Base-by-base conservation (phyloP, 192 early-diverging fungal species). In the Gonapodya prolifera region DNA sequence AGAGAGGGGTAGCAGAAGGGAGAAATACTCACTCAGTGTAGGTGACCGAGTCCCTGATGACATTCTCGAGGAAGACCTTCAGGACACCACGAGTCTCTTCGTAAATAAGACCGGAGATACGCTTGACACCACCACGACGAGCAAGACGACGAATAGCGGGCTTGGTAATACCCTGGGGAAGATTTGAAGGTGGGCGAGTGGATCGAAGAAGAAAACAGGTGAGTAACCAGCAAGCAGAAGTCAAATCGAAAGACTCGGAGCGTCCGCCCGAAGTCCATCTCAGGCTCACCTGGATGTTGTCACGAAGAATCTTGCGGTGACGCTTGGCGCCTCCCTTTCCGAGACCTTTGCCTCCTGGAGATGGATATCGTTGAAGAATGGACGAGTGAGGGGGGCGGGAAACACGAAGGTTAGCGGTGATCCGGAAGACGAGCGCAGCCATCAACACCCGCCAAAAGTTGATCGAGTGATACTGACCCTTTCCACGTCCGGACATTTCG, bases 271-370 rank as follows among this genome's bases (percentile, higher is more conserved):
- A 61, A 61, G 45, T 23, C 45, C 45, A 23, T 23, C 2, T 34
- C 28, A 13, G 35, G 35, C n/a, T 69, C 70, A 82, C 87, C 83
- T 93, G 93, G 82, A 94, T 95, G 92, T 98, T 99, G 83, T 99
- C 97, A 82, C 97, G 94, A 82, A 99, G 91, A 91, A 98, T 98
- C 92, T 98, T 98, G 86, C 97, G 92, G 87, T 98, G 97, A 85
- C 96, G 96, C 92, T 98, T 98, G 87, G 96, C 96, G 70, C 96
- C 96, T 70, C 96, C 96, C 91, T 98, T 98, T 91, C 96, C 96
- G 75, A 98, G 89, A 84, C 96, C 71, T 29, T 73, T 77, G 89
- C 96, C 96, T 84, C 96, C 45, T 61, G 45, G 23, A 16, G 45
- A 16, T 8, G 45, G 8, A 23, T 8, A 61, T 23, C 8, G 45